Evolutionary conservation across 108 stramenopile genomes (phyloP), one percentile per base, ranked within the genome.

Genomic region (Licmophora abbreviata): DNA sequence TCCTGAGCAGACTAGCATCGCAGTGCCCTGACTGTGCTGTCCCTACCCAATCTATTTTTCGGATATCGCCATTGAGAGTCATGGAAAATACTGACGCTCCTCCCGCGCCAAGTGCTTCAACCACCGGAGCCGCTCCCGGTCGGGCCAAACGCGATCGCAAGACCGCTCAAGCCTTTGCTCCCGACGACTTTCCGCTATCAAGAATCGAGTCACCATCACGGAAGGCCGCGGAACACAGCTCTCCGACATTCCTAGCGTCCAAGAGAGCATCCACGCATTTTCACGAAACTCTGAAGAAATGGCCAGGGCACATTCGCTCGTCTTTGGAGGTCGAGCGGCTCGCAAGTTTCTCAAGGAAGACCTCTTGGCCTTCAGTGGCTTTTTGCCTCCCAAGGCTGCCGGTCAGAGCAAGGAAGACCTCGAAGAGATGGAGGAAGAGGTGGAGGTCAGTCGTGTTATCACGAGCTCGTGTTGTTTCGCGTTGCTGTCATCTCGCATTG

Each of bases 311-410:
- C 59, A 66, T 40, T 45, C 69, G 0, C 69, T 52, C 33, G 29
- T 38, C 4, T 44, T 31, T 14, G 58, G 58, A 14, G 44, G 63
- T 1, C 45, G 42, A 18, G 20, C 36, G 14, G 44, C 43, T 20
- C 63, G 62, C 31, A 59, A 66, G 21, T 49, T 54, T 2, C 45
- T 58, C 38, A 61, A 59, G 28, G 30, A 45, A 12, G 31, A 66
- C 21, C 20, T 74, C 17, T 48, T 69, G 4, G 64, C 62, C n/a
- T 76, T 71, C 42, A 65, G 48, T 59, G 74, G 74, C 1, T 76
- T 63, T 38, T 60, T 76, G 25, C 66, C 66, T 10, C 27, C 29
- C 6, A 27, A 53, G 18, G 55, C 61, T 17, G 28, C 55, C 14
- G 62, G 62, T 26, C 32, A 58, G n/a, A 60, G 66, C 29, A 29